Base-by-base conservation (phyloP, 306 rosid genomes). In the Quercus ilex region DNA sequence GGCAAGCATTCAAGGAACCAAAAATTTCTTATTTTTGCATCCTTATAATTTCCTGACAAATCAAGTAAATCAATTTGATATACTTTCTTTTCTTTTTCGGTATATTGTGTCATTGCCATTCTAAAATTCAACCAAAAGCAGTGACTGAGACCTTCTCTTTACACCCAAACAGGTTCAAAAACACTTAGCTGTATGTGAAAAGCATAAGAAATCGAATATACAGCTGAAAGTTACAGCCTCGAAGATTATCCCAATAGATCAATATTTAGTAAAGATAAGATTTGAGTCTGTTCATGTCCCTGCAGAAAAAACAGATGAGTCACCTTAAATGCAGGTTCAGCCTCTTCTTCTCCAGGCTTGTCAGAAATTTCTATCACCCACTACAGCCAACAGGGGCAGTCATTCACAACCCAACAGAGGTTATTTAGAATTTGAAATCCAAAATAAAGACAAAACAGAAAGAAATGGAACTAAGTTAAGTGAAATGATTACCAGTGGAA, bases 321-420 rank as follows among this genome's bases (percentile, higher is more conserved):
- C 84, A 86, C 99, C 98, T 95, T 95, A 87, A 95, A 95, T 63
- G 99, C 96, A 84, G 99, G 97, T 80, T 95, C 88, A 57, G 91
- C 78, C 84, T 95, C 99, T 84, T 90, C 91, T 80, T 87, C 86
- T 57, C 99, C 98, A 1, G 98, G 94, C 87, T 89, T 92, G 90
- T 95, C 97, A 74, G 99, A 92, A 86, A 95, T 92, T 90, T 95
- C 99, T 74, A 95, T 95, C 70, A 88, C 99, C 99, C 90, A 92
- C 99, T 95, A 78, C 77, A 78, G 21, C 65, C 53, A 83, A 81
- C 53, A 18, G 73, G 82, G 56, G 81, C 81, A 74, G 46, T 8
- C 23, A 46, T 11, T 75, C 53, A 64, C 46, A 25, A 33, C 31
- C 41, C 38, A 35, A 33, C 15, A 10, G 17, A 62, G 60, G 49